phyloP scores from a whole-genome alignment of 2,329 filamentous ascomycete genomes.

The Grosmannia clavigera region DNA sequence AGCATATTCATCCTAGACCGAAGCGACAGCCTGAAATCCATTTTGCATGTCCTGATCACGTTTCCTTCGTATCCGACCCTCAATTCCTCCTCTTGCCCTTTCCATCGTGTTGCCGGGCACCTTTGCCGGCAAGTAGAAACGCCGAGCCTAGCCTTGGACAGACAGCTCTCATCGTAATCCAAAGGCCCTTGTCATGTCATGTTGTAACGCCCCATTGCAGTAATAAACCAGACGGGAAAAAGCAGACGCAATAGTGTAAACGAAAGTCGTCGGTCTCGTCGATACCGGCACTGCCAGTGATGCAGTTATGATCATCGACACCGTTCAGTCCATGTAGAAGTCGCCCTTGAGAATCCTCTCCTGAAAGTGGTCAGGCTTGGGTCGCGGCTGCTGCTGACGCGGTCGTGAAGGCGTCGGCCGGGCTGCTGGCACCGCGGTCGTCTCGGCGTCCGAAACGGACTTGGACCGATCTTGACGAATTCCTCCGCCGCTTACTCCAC shows the following conservation, averaged over 20 bases:
- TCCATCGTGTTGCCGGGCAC: no score
- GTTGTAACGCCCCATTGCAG: neutral
- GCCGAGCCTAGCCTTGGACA: neutral
- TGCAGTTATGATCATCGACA: neutral
- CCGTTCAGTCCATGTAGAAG: constrained; percentile 86
- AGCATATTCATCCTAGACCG: no score
- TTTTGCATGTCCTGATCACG: no score
- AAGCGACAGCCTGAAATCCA: no score
- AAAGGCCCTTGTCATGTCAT: no score
- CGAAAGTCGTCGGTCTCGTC: neutral
- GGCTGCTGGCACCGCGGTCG: constrained; percentile 24
- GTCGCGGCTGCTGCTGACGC: constrained; percentile 30
- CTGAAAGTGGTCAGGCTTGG: constrained; percentile 86
- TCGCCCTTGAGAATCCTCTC: constrained; percentile 96
- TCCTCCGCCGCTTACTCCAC: neutral
- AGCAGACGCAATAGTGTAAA: neutral
- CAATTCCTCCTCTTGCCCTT: no score
- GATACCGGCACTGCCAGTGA: neutral
- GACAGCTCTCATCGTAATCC: neutral
- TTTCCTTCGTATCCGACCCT: no score
- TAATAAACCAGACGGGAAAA: neutral
- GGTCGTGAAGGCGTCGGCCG: constrained; percentile 39
- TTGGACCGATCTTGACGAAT: constrained; percentile 50
- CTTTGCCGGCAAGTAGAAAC: neutral
- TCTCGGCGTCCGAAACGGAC: constrained; percentile 53